Conservation (phyloP, 345 rosid genomes). For the Acer campestre region DNA sequence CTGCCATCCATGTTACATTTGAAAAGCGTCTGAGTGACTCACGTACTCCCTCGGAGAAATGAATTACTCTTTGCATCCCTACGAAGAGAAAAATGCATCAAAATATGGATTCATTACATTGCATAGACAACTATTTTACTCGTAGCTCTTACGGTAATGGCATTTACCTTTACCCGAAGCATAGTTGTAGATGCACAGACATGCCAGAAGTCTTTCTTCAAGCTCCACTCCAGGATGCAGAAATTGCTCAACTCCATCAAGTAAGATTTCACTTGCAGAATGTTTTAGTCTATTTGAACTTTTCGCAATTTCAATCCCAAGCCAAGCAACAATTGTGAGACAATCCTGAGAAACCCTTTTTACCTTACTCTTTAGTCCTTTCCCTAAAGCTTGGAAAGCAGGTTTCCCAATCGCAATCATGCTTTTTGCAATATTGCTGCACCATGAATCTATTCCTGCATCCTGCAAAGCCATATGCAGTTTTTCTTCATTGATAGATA, state of each 20-base stretch:
- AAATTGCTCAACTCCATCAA: conserved; percentile 63
- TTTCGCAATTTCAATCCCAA: conserved; percentile 72
- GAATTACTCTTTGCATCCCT: conserved; percentile 82
- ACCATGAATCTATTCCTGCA: conserved; percentile 65
- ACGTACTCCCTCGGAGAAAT: conserved; percentile 84
- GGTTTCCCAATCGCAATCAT: conserved; percentile 54
- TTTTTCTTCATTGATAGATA: neutral
- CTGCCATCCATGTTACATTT: conserved; percentile 90
- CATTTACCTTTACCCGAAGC: conserved; percentile 82
- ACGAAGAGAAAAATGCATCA: conserved; percentile 19
- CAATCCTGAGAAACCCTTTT: conserved; percentile 62
- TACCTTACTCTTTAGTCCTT: conserved; percentile 64
- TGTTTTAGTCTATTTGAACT: conserved; percentile 50
- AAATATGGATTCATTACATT: conserved; percentile 5
- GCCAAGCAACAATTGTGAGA: conserved; percentile 71
- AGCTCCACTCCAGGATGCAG: conserved; percentile 86
- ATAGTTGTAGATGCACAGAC: conserved; percentile 84
- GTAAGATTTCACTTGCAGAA: conserved; percentile 68
- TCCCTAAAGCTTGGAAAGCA: conserved; percentile 51
- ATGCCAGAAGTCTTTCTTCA: conserved; percentile 82
- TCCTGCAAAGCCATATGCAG: conserved; percentile 49
- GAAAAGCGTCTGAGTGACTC: conserved; percentile 89
- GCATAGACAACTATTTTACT: neutral
- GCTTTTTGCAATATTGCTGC: conserved; percentile 65
- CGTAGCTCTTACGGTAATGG: neutral